Evolutionary conservation across 306 rosid genomes (phyloP), one percentile per base, ranked within the genome.

Genomic region (Rosa persica): DNA sequence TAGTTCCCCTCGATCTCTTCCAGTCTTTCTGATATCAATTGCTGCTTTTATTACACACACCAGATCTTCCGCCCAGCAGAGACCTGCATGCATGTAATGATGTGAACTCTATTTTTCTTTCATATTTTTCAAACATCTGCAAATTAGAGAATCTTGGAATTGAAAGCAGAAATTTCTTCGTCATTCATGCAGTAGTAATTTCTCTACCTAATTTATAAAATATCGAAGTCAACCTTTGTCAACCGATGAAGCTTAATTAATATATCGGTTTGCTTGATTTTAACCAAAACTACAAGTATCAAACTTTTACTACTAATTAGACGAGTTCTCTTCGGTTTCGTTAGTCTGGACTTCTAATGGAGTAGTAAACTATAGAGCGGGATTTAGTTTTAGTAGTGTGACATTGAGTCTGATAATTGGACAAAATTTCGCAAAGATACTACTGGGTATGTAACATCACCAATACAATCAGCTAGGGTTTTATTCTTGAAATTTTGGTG

Each of bases 21-120:
- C 78, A 5, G 20, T 69, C 42, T 66, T 17, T 65, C 70, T 17
- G 70, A 38, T 23, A 62, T 75, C 40, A n/a, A 75, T 49, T 22
- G 19, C 15, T 22, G 75, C 70, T 54, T 78, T 83, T 62, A 79
- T 83, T 79, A 67, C 70, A 49, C 69, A 38, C 5, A 79, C 80
- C 80, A 83, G 52, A 68, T 39, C 58, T 44, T 78, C 64, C 46
- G 73, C 57, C 69, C 68, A 70, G 39, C 20, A 5, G 74, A 70
- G 55, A 17, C 69, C 16, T 58, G 78, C 68, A 30, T 58, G 55
- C 39, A 62, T 30, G 36, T 61, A 12, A 61, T 61, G 66, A 27
- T 61, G 67, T 27, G 36, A 27, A 16, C 39, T 62, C n/a, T 62
- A 6, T 15, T 16, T 27, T 62, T 30, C 68, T 27, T 30, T 6